Percentiles rank a stretch among this genome's conserved stretches.
These are phyloP conservation scores for Lactuca sativa DNA, from an alignment of 129 eudicot genomes.

Conservation along the genomic window DNA sequence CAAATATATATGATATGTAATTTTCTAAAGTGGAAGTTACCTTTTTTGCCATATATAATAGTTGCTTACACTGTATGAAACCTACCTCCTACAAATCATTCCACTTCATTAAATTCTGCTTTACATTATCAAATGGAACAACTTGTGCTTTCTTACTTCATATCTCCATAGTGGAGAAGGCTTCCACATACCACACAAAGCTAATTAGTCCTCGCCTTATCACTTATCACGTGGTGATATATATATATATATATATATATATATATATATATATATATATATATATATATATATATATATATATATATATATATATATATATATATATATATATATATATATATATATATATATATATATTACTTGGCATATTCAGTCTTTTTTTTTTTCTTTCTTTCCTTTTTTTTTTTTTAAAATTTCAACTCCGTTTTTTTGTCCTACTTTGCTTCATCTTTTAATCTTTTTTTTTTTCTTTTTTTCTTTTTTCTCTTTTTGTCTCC, in stretches of 20 bases:
- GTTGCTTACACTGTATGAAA: constrained; percentile 21
- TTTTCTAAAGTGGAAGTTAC: constrained; percentile 13
- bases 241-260: background rate
- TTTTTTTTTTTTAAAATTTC: too few species aligned
- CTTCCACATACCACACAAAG: background rate
- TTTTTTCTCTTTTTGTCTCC: too few species aligned
- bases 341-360: too few species aligned
- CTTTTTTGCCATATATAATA: constrained; percentile 11
- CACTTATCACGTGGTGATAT: background rate
- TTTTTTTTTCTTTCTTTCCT: too few species aligned
- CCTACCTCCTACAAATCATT: constrained; percentile 28
- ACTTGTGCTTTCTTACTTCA: constrained; percentile 10
- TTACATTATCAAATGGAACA: constrained; percentile 20
- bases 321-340: too few species aligned
- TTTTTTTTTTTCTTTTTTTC: too few species aligned
- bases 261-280: background rate
- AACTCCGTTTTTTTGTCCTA: too few species aligned
- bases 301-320: too few species aligned
- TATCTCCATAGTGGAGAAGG: constrained; percentile 5
- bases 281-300: background rate
- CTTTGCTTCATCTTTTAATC: too few species aligned
- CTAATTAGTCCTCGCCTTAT: constrained; percentile 7
- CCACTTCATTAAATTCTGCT: constrained; percentile 15
- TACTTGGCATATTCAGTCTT: too few species aligned
- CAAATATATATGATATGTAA: background rate